Percentiles rank a stretch among this genome's conserved stretches.
These are phyloP conservation scores for Nemania sp. DNA, from an alignment of 2,329 filamentous ascomycete species.

Conservation along the genomic window DNA sequence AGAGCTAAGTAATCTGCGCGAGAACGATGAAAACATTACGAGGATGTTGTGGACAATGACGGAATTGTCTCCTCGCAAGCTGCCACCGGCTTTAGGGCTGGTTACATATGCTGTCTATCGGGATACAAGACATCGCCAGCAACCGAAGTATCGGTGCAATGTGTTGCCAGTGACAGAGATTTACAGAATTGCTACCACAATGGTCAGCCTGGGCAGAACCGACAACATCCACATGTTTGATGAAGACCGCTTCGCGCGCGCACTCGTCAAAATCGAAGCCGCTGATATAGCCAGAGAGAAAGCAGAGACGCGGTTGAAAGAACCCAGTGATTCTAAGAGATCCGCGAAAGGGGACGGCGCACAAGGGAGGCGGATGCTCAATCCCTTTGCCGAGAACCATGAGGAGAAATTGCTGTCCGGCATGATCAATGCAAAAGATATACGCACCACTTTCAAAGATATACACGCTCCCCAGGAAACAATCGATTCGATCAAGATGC, in stretches of 20 bases:
- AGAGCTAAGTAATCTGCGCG: constrained; percentile 28
- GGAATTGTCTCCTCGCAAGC: too few species aligned
- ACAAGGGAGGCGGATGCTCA: constrained; percentile 38
- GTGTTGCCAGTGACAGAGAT: constrained; percentile 34
- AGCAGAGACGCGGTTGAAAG: background rate
- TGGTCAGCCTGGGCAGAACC: constrained; percentile 31
- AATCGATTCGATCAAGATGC: constrained; percentile 81
- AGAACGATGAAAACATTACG: constrained; percentile 38
- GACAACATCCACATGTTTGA: constrained; percentile 24
- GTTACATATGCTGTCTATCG: constrained; percentile 10
- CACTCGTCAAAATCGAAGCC: constrained; percentile 20
- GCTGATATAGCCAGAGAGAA: constrained; percentile 33
- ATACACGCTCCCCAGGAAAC: constrained; percentile 83
- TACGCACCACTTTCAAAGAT: constrained; percentile 84
- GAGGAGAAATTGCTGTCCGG: constrained; percentile 83
- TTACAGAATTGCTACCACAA: constrained; percentile 36
- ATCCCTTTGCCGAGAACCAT: constrained; percentile 64
- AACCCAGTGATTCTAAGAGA: background rate
- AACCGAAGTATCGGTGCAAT: constrained; percentile 18
- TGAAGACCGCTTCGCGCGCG: constrained; percentile 24
- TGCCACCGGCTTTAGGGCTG: constrained; percentile 30
- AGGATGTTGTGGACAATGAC: constrained; percentile 32
- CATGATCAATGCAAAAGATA: constrained; percentile 78
- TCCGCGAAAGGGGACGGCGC: constrained; percentile 31
- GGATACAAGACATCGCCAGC: too few species aligned